Percentiles rank a stretch among this genome's conserved stretches.
phyloP scores from a whole-genome alignment of 2,329 filamentous ascomycete genomes.

The Epichloe baconii region DNA sequence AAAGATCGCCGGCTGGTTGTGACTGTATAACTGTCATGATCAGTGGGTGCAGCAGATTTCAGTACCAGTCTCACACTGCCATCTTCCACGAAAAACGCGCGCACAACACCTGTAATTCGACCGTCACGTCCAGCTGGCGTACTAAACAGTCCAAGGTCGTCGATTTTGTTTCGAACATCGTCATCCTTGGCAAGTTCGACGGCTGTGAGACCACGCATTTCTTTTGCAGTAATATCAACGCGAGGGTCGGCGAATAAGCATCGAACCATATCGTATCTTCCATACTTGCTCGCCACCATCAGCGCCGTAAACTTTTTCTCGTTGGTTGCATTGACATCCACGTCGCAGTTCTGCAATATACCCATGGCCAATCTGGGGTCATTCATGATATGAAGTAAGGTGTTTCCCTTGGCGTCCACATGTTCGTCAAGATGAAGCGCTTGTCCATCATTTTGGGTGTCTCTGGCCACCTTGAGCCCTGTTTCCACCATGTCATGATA shows the following conservation, averaged over 20 bases:
- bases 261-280: constrained; percentile 83
- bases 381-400: constrained; percentile 87
- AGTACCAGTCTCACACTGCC: constrained; percentile 84
- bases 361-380: constrained; percentile 63
- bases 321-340: constrained; percentile 92
- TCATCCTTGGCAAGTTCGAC: constrained; percentile 97
- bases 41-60: constrained; percentile 83
- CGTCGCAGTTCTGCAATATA: constrained; percentile 73
- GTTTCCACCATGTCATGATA: constrained; percentile 81
- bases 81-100: constrained; percentile 95
- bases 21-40: constrained; percentile 73
- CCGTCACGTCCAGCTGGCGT: constrained; percentile 58
- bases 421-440: constrained; percentile 88
- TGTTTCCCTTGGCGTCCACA: constrained; percentile 85
- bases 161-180: constrained; percentile 90
- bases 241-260: constrained; percentile 76
- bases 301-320: constrained; percentile 89
- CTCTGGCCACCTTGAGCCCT: constrained; percentile 61
- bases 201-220: constrained; percentile 78
- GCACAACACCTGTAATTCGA: constrained; percentile 81
- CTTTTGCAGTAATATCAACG: constrained; percentile 73
- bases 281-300: constrained; percentile 98
- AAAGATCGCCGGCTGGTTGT: constrained; percentile 86
- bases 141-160: constrained; percentile 79
- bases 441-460: constrained; percentile 61